phyloP scores from a whole-genome alignment of 2,329 filamentous ascomycete genomes.

The Botrytis byssoidea region DNA sequence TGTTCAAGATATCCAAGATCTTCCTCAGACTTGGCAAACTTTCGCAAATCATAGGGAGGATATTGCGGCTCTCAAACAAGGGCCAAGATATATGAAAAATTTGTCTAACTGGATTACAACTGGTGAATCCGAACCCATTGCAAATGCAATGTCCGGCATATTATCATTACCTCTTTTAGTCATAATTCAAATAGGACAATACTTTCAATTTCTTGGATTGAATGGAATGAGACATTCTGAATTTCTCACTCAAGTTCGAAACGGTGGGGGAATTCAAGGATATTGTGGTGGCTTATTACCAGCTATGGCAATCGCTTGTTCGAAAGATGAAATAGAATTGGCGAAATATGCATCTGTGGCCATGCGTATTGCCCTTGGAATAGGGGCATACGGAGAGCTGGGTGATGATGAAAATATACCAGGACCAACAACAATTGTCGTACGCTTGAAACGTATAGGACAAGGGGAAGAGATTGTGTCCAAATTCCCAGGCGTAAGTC shows the following conservation, averaged over 20 bases:
- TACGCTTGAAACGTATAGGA: conserved; percentile 21
- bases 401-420: conserved; percentile 19
- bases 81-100: background rate
- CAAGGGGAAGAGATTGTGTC: conserved; percentile 20
- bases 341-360: conserved; percentile 11
- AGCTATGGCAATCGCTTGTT: conserved; percentile 21
- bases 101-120: background rate
- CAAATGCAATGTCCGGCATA: conserved; percentile 18
- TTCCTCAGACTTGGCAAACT: conserved; percentile 16
- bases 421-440: conserved; percentile 14
- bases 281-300: conserved; percentile 24
- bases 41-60: background rate
- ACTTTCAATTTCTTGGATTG: conserved; percentile 23
- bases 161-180: conserved; percentile 14
- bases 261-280: conserved; percentile 23
- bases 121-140: background rate
- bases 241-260: conserved; percentile 13
- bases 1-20: conserved; percentile 1
- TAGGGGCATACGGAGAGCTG: conserved; percentile 24
- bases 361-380: conserved; percentile 20
- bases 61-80: conserved; percentile 2
- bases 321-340: conserved; percentile 21
- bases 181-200: conserved; percentile 21
- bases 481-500: conserved; percentile 18
- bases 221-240: conserved; percentile 15